phyloP scores from a whole-genome alignment of 2,329 filamentous ascomycete species.

The Madurella mycetomatis region DNA sequence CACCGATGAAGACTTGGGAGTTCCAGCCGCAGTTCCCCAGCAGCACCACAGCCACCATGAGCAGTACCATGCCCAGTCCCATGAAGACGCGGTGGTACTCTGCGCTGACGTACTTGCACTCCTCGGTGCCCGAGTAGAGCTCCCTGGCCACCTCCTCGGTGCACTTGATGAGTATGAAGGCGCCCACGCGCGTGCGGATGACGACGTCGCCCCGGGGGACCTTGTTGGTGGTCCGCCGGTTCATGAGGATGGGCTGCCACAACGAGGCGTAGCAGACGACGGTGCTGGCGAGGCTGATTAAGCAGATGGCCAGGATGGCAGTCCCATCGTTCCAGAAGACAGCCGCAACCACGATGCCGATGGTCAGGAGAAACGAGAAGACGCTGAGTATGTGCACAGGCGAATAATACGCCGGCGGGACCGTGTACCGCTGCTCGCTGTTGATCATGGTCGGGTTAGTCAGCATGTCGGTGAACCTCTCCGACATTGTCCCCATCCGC shows the following conservation, averaged over 20 bases:
- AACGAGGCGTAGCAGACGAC: constrained; percentile 54
- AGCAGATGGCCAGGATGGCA: constrained; percentile 46
- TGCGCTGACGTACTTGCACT: constrained; percentile 50
- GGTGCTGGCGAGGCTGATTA: constrained; percentile 50
- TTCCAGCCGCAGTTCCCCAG: constrained; percentile 60
- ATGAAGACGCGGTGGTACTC: constrained; percentile 50
- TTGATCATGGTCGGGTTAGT: constrained; percentile 40
- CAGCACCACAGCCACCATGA: constrained; percentile 59
- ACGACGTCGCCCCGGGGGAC: constrained; percentile 57
- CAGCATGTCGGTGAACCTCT: constrained; percentile 41
- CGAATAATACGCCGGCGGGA: constrained; percentile 46
- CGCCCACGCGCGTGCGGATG: constrained; percentile 56
- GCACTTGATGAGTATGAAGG: constrained; percentile 54
- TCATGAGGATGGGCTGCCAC: constrained; percentile 54
- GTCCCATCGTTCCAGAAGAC: constrained; percentile 44
- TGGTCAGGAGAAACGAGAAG: constrained; percentile 46
- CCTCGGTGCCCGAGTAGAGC: constrained; percentile 57
- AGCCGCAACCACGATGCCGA: constrained; percentile 44
- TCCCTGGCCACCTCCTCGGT: constrained; percentile 59
- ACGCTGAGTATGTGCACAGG: constrained; percentile 51
- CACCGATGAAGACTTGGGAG: constrained; percentile 55
- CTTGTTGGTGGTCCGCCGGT: constrained; percentile 42
- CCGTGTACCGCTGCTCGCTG: constrained; percentile 38
- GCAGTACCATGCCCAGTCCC: constrained; percentile 52
- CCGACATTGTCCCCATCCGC: constrained; percentile 35